Base-by-base conservation (phyloP, 768 basidiomycete genomes). In the Podaxis pistillaris region DNA sequence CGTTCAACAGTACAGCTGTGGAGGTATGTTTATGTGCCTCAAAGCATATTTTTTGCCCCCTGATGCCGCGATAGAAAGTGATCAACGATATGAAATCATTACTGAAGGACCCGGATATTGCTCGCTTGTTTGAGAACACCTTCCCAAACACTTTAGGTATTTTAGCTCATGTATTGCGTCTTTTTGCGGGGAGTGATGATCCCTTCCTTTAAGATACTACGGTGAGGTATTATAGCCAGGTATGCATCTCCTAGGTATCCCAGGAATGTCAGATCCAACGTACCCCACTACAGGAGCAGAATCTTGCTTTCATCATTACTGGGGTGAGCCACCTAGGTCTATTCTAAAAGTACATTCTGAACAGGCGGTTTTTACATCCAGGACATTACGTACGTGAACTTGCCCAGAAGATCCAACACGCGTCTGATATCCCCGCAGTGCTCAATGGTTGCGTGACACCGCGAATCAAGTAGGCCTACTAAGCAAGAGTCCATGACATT, bases 381-480 rank as follows among this genome's bases (percentile, higher is more conserved):
- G 88, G 89, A 91, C 69, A 90, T 92, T 67, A 87, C 86, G 90
- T 91, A 71, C 53, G 86, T 78, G 11, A 40, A 55, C 26, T 26
- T 19, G 62, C 49, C 40, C 24, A 54, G 33, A 28, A 26, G 22
- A 9, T 15, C 4, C 24, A 49, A 22, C 19, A 15, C 19, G 37
- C 11, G 40, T 33, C 41, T 38, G 56, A 69, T 37, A 70, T 38
- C 40, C 61, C 44, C 53, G 37, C 63, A 92, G 90, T 36, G 91
- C 91, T 2, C 90, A 92, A 69, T 93, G 91, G 91, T 79, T 93
- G 40, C 87, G 91, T 55, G 90, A 93, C 69, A 90, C 91, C 22
- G 88, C 85, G 26, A 93, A 92, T 69, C 90, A 91, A 75, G 88
- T 87, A 58, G 30, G 74, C 68, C 36, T 33, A 55, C 47, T 36